Conservation (phyloP, 2,329 filamentous ascomycete species). For the Phaeoacremonium minimum region DNA sequence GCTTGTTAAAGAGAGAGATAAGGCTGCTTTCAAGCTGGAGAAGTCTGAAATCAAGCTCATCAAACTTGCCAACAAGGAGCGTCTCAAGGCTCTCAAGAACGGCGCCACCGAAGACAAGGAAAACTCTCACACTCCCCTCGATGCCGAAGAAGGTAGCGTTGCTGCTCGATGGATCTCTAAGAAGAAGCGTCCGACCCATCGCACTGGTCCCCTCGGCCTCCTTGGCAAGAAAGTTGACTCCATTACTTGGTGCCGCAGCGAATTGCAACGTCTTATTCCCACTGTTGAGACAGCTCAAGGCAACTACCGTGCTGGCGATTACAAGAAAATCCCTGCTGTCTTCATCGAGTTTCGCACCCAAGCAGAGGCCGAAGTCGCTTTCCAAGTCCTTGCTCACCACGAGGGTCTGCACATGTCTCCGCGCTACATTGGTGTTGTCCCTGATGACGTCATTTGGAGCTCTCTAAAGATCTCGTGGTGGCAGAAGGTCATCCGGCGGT, state of each 20-base stretch:
- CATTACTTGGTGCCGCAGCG: constrained; percentile 80
- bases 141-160: constrained; percentile 64
- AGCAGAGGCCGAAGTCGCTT: constrained; percentile 79
- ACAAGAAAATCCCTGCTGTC: constrained; percentile 66
- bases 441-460: constrained; percentile 81
- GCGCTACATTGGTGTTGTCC: constrained; percentile 77
- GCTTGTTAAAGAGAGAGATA: constrained; percentile 75
- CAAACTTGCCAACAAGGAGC: constrained; percentile 68
- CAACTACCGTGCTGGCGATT: constrained; percentile 61
- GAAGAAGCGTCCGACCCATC: constrained; percentile 74
- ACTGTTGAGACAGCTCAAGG: constrained; percentile 66
- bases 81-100: constrained; percentile 65
- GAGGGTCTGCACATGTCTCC: constrained; percentile 83
- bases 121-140: constrained; percentile 43
- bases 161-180: constrained; percentile 71
- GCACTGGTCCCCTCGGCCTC: constrained; percentile 61
- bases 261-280: constrained; percentile 71
- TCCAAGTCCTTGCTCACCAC: constrained; percentile 83
- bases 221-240: constrained; percentile 90
- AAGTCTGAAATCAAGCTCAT: constrained; percentile 83
- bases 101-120: constrained; percentile 26
- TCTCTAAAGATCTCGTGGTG: constrained; percentile 83
- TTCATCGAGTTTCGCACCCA: constrained; percentile 89
- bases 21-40: constrained; percentile 77
- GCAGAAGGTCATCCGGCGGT: constrained; percentile 72